Percentiles rank a stretch among this genome's conserved stretches.
Conservation (phyloP, 352 stramenopile genomes). For the Pythium periplocum region DNA sequence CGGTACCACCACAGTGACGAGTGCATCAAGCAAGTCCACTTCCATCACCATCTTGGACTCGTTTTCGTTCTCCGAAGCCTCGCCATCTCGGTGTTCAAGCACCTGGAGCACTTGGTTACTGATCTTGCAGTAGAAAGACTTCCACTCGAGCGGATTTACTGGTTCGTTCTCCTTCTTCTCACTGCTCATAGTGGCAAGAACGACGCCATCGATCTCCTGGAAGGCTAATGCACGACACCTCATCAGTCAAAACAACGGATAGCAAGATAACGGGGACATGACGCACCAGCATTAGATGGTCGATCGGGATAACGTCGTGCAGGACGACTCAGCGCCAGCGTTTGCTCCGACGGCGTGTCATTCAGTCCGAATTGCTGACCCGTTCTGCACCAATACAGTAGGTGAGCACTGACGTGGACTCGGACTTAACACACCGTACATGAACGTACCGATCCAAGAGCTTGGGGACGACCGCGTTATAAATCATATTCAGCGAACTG, state of each 20-base stretch:
- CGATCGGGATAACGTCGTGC: slow-evolving; percentile 2
- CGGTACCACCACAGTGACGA: slow-evolving; percentile 1
- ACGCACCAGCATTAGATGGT: background rate
- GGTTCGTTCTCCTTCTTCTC: too few species aligned
- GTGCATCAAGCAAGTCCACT: slow-evolving; percentile 7
- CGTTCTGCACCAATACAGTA: slow-evolving; percentile 24
- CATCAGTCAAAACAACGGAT: slow-evolving; percentile 2
- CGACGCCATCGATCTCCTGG: too few species aligned
- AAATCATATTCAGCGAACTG: slow-evolving; percentile 54
- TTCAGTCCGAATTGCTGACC: slow-evolving; percentile 56
- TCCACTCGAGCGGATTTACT: too few species aligned
- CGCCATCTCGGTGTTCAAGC: background rate
- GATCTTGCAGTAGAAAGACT: too few species aligned
- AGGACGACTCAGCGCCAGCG: slow-evolving; percentile 29
- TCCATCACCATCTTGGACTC: slow-evolving; percentile 1
- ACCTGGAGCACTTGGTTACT: too few species aligned
- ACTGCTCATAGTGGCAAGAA: too few species aligned
- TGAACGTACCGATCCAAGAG: slow-evolving; percentile 50
- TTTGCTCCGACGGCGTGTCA: slow-evolving; percentile 45
- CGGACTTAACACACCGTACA: background rate
- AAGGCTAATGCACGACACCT: background rate
- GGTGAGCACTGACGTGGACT: background rate
- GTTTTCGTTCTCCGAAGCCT: background rate
- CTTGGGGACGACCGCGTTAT: slow-evolving; percentile 59
- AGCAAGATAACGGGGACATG: slow-evolving; percentile 8